phyloP scores from a whole-genome alignment of 129 eudicot genomes.

The Scalesia atractyloides region DNA sequence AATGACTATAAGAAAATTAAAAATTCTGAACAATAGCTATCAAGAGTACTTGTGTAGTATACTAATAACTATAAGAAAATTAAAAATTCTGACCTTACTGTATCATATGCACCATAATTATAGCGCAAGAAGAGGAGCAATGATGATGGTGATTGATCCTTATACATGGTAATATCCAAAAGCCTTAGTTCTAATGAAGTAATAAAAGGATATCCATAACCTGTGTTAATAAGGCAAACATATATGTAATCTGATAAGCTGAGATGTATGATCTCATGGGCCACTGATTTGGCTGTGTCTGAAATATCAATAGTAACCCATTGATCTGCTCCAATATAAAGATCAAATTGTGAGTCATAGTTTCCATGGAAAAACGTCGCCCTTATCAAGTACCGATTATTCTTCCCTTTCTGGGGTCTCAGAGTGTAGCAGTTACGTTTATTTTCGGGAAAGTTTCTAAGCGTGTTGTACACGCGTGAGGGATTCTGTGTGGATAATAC shows the following conservation, averaged over 20 bases:
- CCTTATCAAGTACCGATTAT: constrained; percentile 30
- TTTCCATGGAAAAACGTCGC: constrained; percentile 40
- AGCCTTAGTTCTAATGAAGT: constrained; percentile 27
- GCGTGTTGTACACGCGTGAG: not conserved
- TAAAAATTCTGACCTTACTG: not conserved
- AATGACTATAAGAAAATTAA: too few relatives aligned
- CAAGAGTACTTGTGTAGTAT: too few relatives aligned
- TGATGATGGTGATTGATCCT: not conserved
- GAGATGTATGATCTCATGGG: constrained; percentile 38
- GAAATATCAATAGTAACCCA: constrained; percentile 30
- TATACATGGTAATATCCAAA: not conserved
- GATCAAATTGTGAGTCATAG: constrained; percentile 37
- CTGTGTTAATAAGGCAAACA: constrained; percentile 37
- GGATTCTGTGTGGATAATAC: not conserved
- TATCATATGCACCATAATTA: not conserved
- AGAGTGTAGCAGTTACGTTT: constrained; percentile 48
- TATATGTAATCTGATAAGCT: constrained; percentile 24
- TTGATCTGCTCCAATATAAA: constrained; percentile 39
- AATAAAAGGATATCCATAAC: constrained; percentile 31
- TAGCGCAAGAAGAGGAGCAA: not conserved
- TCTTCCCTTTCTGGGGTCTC: constrained; percentile 34
- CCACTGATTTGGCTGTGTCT: not conserved
- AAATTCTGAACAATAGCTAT: too few relatives aligned
- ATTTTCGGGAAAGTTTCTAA: constrained; percentile 49
- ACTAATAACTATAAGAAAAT: not conserved